phyloP scores from a whole-genome alignment of 192 early-diverging fungal species.

The Chytriomyces sp. region DNA sequence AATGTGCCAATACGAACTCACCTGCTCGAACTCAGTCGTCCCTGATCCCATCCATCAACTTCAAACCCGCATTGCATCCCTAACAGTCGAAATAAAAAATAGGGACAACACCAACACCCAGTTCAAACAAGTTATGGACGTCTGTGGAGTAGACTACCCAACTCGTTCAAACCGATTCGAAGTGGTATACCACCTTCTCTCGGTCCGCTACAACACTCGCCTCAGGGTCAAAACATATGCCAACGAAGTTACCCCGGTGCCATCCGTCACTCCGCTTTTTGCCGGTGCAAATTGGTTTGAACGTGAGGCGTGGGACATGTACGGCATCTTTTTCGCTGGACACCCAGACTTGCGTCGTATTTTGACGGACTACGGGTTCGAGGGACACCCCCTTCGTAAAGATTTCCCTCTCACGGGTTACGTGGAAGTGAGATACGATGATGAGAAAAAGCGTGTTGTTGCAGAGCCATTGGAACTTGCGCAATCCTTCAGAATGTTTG shows the following conservation, averaged over 20 bases:
- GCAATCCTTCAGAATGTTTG: constrained; percentile 96
- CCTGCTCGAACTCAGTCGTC: too few species aligned
- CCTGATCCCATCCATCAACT: neutral
- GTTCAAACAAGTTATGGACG: constrained; percentile 91
- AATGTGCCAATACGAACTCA: too few species aligned
- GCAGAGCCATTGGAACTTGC: constrained; percentile 94
- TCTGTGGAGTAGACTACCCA: constrained; percentile 92
- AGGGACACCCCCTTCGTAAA: constrained; percentile 89
- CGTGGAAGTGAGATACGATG: constrained; percentile 97
- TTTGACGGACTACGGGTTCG: constrained; percentile 96
- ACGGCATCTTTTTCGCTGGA: constrained; percentile 91
- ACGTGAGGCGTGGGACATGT: constrained; percentile 99
- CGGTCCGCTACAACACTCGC: constrained; percentile 85
- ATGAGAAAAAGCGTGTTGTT: constrained; percentile 97
- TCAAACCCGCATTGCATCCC: neutral
- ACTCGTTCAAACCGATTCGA: constrained; percentile 93
- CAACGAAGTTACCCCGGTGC: constrained; percentile 88
- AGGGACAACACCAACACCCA: constrained; percentile 90
- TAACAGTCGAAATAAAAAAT: neutral
- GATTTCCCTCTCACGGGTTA: constrained; percentile 99
- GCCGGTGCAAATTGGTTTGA: constrained; percentile 95
- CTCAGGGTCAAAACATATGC: constrained; percentile 98
- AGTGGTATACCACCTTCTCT: constrained; percentile 92
- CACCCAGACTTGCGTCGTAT: constrained; percentile 97
- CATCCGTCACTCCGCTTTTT: constrained; percentile 80